phyloP scores from a whole-genome alignment of 2,329 filamentous ascomycete species.

The Rhexocercosporidium sp. region DNA sequence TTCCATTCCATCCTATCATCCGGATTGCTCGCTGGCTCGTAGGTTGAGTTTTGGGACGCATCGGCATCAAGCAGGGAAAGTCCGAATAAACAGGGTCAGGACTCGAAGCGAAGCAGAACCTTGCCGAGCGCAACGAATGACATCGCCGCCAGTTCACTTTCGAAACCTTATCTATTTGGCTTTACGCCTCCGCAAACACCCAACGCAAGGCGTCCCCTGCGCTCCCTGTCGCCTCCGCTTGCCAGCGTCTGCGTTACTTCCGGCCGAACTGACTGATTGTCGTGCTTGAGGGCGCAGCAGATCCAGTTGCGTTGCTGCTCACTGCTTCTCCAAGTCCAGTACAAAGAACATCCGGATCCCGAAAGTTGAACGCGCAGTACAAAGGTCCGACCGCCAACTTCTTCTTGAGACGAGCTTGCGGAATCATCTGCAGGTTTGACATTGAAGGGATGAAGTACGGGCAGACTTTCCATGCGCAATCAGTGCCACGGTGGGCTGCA shows the following conservation, averaged over 20 bases:
- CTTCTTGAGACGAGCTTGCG: not conserved
- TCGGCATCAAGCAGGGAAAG: conserved; percentile 3
- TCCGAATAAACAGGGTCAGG: not conserved
- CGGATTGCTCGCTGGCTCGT: not conserved
- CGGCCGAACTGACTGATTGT: not conserved
- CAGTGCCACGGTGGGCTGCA: conserved; percentile 81
- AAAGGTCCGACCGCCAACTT: not conserved
- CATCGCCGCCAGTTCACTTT: not conserved
- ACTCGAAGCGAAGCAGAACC: conserved; percentile 9
- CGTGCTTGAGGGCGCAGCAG: not conserved
- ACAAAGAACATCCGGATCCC: conserved; percentile 10
- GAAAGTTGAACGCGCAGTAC: not conserved
- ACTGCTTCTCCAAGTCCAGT: not conserved
- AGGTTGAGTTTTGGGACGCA: not conserved
- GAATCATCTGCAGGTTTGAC: conserved; percentile 12
- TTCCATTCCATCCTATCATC: not conserved
- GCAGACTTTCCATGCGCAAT: conserved; percentile 73
- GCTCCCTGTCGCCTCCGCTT: conserved; percentile 4
- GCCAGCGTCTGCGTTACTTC: not conserved
- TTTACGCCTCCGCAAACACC: conserved; percentile 6
- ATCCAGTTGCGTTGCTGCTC: not conserved
- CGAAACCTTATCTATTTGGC: conserved; percentile 7
- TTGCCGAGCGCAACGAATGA: conserved; percentile 10
- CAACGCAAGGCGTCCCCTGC: not conserved
- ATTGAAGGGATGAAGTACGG: conserved; percentile 74